A percentile compares a stretch with the other conserved stretches of the same genome.
Evolutionary conservation across 352 stramenopile genomes (phyloP).

Genomic region (Phytophthora pinifolia): DNA sequence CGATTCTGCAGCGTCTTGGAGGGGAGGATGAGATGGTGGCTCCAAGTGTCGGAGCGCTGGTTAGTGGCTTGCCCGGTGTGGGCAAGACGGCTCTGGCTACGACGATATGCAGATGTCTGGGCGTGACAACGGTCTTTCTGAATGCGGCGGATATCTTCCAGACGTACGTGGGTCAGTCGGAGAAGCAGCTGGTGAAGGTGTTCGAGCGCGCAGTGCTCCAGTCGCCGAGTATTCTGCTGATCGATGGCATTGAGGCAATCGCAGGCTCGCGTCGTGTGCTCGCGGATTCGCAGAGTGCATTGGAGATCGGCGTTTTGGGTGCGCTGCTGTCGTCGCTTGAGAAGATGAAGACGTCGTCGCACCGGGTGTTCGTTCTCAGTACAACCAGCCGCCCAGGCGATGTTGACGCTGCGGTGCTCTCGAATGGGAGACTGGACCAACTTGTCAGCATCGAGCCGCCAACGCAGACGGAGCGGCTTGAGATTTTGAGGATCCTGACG

Average conservation of each 20-base stretch:
- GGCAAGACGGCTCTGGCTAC: slow-evolving; percentile 71
- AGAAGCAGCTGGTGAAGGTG: slow-evolving; percentile 59
- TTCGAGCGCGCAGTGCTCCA: slow-evolving; percentile 58
- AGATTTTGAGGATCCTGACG: slow-evolving; percentile 93
- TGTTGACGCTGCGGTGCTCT: slow-evolving; percentile 92
- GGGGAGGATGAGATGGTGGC: slow-evolving; percentile 2
- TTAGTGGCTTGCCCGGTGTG: slow-evolving; percentile 69
- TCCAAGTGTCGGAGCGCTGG: slow-evolving; percentile 55
- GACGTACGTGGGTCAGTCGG: slow-evolving; percentile 91
- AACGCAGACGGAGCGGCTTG: slow-evolving; percentile 85
- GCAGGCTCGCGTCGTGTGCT: slow-evolving; percentile 59
- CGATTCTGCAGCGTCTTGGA: slow-evolving; percentile 39
- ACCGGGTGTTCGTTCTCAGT: slow-evolving; percentile 66
- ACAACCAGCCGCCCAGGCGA: slow-evolving; percentile 79
- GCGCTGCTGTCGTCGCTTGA: slow-evolving; percentile 88
- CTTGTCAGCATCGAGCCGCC: slow-evolving; percentile 95
- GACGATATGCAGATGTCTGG: slow-evolving; percentile 38
- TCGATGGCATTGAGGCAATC: slow-evolving; percentile 93
- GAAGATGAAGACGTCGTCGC: slow-evolving; percentile 42
- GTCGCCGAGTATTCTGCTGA: slow-evolving; percentile 68
- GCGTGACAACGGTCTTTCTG: slow-evolving; percentile 49
- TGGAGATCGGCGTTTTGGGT: slow-evolving; percentile 79
- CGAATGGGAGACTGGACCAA: slow-evolving; percentile 96
- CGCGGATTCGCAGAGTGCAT: slow-evolving; percentile 53
- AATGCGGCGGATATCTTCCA: slow-evolving; percentile 94